These are phyloP conservation scores for Blastocystis sp. DNA, from an alignment of 352 stramenopile species.

Conservation along the genomic window DNA sequence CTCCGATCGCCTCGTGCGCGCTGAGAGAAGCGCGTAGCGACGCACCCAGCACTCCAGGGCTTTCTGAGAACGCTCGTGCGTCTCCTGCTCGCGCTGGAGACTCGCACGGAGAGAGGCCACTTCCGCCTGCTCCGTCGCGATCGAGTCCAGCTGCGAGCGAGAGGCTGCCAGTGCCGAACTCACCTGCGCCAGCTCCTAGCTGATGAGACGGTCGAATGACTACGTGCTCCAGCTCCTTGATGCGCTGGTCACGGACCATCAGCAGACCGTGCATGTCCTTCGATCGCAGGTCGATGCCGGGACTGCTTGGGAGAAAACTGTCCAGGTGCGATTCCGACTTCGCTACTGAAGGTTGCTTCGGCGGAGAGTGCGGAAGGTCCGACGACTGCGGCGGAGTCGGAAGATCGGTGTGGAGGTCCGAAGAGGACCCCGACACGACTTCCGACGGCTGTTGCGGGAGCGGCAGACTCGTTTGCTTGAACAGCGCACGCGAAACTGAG, in stretches of 20 bases:
- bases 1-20: neutral
- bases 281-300: neutral
- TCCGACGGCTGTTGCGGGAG: neutral
- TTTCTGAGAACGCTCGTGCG: neutral
- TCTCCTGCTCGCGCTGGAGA: neutral
- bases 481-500: neutral
- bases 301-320: neutral
- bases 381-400: neutral
- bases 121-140: neutral
- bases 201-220: too few species aligned
- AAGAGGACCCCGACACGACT: neutral
- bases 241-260: neutral
- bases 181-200: conserved; percentile 16
- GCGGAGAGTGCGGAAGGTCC: neutral
- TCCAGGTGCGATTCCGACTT: neutral
- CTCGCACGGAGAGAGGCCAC: neutral
- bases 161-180: neutral
- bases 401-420: neutral
- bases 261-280: conserved; percentile 25
- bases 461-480: neutral
- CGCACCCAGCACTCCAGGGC: conserved; percentile 17
- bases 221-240: conserved; percentile 51
- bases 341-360: neutral
- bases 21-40: neutral
- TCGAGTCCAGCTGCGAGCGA: neutral